Percentiles rank a stretch among this genome's conserved stretches.
Evolutionary conservation across 1,284 basidiomycete species (phyloP).

Genomic region (Waitea zeae): DNA sequence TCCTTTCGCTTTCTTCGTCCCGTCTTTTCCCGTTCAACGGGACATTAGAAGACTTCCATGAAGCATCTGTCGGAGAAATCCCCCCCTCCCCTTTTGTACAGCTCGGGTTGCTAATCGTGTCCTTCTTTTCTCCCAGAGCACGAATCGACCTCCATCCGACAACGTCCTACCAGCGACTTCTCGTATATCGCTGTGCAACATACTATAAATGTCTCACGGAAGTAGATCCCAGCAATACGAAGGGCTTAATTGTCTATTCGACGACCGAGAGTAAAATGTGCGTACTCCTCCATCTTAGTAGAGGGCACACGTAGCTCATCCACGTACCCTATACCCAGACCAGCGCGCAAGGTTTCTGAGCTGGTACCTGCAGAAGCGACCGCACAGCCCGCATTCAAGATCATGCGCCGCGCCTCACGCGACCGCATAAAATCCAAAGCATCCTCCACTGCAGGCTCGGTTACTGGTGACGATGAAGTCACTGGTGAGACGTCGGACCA

Average conservation of each 20-base stretch:
- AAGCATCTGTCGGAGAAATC: constrained; percentile 8
- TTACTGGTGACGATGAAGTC: constrained; percentile 48
- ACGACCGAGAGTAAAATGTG: constrained; percentile 58
- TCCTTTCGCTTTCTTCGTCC: constrained; percentile 3
- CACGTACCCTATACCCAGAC: too few species aligned
- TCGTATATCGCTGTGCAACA: constrained; percentile 66
- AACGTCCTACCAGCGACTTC: constrained; percentile 65
- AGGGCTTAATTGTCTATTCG: constrained; percentile 33
- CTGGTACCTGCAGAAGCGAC: constrained; percentile 61
- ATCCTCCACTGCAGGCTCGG: constrained; percentile 46
- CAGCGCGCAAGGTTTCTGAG: constrained; percentile 46
- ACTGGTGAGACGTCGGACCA: constrained; percentile 57
- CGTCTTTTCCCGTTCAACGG: too few species aligned
- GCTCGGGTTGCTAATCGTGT: too few species aligned
- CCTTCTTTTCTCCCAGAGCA: too few species aligned
- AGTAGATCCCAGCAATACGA: constrained; percentile 42
- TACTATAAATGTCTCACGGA: constrained; percentile 60
- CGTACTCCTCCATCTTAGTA: too few species aligned
- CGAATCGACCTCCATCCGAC: constrained; percentile 46
- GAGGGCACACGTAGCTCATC: too few species aligned
- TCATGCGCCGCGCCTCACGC: constrained; percentile 48
- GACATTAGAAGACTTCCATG: too few species aligned
- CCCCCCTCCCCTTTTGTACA: too few species aligned
- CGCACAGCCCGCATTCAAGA: constrained; percentile 60
- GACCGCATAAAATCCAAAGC: constrained; percentile 34